A percentile compares a stretch with the other conserved stretches of the same genome.
Conservation (phyloP, 208 protist species). For the Leishmania guyanensis region DNA sequence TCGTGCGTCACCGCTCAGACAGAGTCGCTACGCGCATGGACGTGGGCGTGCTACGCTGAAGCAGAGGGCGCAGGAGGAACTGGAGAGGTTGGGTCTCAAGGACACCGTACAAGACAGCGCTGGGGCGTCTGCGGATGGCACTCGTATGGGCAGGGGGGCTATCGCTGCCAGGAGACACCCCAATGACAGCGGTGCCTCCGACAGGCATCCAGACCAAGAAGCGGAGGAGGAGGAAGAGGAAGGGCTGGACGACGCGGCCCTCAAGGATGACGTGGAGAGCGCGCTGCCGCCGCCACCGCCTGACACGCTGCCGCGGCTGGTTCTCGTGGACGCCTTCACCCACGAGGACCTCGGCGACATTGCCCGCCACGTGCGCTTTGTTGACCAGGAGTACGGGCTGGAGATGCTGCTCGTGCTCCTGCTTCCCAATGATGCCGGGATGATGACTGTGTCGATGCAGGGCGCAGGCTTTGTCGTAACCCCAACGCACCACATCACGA, state of each 20-base stretch:
- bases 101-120: background rate
- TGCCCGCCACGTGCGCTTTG: slow-evolving; percentile 61
- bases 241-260: background rate
- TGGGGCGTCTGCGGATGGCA: background rate
- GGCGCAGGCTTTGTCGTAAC: slow-evolving; percentile 57
- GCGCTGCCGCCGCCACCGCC: slow-evolving; percentile 24
- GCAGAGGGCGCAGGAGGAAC: slow-evolving; percentile 20
- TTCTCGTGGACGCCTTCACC: slow-evolving; percentile 82
- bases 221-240: background rate
- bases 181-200: background rate
- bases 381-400: slow-evolving; percentile 69
- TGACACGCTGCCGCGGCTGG: slow-evolving; percentile 63
- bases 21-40: slow-evolving; percentile 48
- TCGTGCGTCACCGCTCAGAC: slow-evolving; percentile 6
- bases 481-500: slow-evolving; percentile 47
- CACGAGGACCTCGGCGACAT: slow-evolving; percentile 81
- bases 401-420: slow-evolving; percentile 72
- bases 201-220: background rate
- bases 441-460: slow-evolving; percentile 32
- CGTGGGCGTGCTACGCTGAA: slow-evolving; percentile 30
- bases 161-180: background rate
- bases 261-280: slow-evolving; percentile 18
- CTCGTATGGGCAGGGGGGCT: background rate
- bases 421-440: slow-evolving; percentile 32
- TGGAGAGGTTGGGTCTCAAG: slow-evolving; percentile 14